Conservation (phyloP, 768 basidiomycete species). For the Suillus lakei region DNA sequence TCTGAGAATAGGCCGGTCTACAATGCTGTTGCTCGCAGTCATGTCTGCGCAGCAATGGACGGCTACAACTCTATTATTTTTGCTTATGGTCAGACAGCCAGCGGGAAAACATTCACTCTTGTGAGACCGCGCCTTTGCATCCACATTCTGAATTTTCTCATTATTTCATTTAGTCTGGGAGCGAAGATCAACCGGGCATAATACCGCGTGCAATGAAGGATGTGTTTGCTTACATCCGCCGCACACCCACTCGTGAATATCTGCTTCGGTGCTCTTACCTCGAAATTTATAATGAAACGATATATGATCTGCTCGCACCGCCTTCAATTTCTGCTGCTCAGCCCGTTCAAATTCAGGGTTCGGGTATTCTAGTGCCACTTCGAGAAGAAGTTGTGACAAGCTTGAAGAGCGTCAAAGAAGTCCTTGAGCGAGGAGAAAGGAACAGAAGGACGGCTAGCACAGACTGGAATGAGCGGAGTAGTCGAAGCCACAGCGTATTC, state of each 20-base stretch:
- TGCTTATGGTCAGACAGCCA: constrained; percentile 90
- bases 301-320: constrained; percentile 85
- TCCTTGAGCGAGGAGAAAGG: constrained; percentile 84
- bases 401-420: constrained; percentile 82
- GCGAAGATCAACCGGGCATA: constrained; percentile 87
- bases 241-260: constrained; percentile 82
- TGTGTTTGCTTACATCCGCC: constrained; percentile 83
- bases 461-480: constrained; percentile 98
- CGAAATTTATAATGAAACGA: constrained; percentile 95
- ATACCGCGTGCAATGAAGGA: constrained; percentile 94
- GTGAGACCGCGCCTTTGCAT: constrained; percentile 32
- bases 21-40: constrained; percentile 72
- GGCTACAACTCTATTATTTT: constrained; percentile 97
- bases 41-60: constrained; percentile 92
- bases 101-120: constrained; percentile 75
- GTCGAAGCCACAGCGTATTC: constrained; percentile 94
- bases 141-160: constrained; percentile 34
- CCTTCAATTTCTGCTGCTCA: constrained; percentile 55
- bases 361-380: constrained; percentile 72
- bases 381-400: constrained; percentile 95
- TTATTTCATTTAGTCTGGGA: constrained; percentile 57
- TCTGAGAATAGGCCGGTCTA: constrained; percentile 83
- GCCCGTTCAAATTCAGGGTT: constrained; percentile 77
- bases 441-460: constrained; percentile 91
- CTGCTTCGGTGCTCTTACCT: constrained; percentile 96